These are phyloP conservation scores for Boletellus emodensis DNA, from an alignment of 768 basidiomycete genomes.

Conservation along the genomic window DNA sequence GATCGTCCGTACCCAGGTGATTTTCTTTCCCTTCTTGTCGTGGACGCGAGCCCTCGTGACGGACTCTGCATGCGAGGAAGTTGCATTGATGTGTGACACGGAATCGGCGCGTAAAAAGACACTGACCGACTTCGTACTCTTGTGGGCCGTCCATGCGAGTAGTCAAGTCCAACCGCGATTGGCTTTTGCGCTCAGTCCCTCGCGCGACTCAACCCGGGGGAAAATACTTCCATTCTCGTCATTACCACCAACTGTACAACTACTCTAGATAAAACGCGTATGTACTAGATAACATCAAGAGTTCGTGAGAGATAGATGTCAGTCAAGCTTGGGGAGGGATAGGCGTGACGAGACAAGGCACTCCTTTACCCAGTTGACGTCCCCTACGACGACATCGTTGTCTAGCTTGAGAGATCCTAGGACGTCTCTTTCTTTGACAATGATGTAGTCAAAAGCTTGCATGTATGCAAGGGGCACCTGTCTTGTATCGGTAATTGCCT, in stretches of 20 bases:
- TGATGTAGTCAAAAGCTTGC: conserved; percentile 53
- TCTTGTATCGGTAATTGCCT: conserved; percentile 52
- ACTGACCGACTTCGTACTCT: conserved; percentile 70
- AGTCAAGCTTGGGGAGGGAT: conserved; percentile 29
- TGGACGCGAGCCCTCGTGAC: conserved; percentile 51
- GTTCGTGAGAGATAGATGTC: neutral
- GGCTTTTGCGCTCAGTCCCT: neutral
- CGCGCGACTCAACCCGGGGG: conserved; percentile 5
- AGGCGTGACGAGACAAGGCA: conserved; percentile 64
- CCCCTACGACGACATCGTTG: conserved; percentile 38
- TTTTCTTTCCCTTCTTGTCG: conserved; percentile 40
- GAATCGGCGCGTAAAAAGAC: neutral
- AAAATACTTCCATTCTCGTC: conserved; percentile 17
- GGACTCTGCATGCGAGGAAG: conserved; percentile 38
- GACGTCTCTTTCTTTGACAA: conserved; percentile 46
- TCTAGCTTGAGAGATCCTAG: conserved; percentile 27
- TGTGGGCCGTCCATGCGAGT: conserved; percentile 35
- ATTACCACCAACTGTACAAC: conserved; percentile 9
- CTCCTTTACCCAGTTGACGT: conserved; percentile 74
- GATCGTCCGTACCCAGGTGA: conserved; percentile 45
- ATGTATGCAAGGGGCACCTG: conserved; percentile 24
- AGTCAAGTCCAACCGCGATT: conserved; percentile 5
- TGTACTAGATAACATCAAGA: neutral
- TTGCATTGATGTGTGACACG: neutral
- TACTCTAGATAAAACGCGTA: conserved; percentile 8